Percentiles rank a stretch among this genome's conserved stretches.
Evolutionary conservation across 2,329 filamentous ascomycete genomes (phyloP).

Genomic region (Cercospora nicotianae): DNA sequence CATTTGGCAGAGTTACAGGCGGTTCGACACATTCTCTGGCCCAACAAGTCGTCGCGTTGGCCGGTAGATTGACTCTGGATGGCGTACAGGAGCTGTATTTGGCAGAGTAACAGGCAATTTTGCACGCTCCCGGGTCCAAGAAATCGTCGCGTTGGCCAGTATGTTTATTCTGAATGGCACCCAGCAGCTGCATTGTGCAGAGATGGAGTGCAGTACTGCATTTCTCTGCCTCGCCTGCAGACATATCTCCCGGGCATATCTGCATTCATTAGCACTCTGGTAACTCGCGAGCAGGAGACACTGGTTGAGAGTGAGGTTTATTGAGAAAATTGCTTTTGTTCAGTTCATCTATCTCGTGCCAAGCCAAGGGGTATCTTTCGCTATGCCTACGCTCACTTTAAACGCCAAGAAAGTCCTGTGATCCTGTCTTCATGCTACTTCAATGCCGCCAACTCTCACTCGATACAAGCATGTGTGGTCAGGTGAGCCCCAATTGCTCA

Average conservation of each 20-base stretch:
- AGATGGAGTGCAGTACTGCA: not conserved
- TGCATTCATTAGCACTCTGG: not conserved
- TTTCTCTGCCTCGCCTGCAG: not conserved
- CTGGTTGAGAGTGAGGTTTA: not conserved
- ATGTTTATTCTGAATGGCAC: not conserved
- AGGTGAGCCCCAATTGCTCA: constrained; percentile 46
- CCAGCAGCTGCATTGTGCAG: not conserved
- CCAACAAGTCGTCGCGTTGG: not conserved
- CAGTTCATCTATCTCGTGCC: constrained; percentile 4
- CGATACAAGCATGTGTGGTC: constrained; percentile 51
- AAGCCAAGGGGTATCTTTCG: constrained; percentile 6
- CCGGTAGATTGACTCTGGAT: not conserved
- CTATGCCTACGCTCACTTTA: not conserved
- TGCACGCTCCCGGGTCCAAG: not conserved
- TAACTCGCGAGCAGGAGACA: not conserved
- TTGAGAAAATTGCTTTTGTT: not conserved
- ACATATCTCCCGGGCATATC: not conserved
- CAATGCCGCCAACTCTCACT: constrained; percentile 46
- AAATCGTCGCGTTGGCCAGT: not conserved
- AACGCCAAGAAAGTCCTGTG: constrained; percentile 3
- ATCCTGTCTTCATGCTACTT: constrained; percentile 8
- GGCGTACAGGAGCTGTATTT: too few species aligned
- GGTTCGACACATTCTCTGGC: too few species aligned
- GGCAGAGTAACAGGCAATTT: too few species aligned
- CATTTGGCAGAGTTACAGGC: too few species aligned